phyloP scores from a whole-genome alignment of 129 eudicot species.

The Tagetes erecta region DNA sequence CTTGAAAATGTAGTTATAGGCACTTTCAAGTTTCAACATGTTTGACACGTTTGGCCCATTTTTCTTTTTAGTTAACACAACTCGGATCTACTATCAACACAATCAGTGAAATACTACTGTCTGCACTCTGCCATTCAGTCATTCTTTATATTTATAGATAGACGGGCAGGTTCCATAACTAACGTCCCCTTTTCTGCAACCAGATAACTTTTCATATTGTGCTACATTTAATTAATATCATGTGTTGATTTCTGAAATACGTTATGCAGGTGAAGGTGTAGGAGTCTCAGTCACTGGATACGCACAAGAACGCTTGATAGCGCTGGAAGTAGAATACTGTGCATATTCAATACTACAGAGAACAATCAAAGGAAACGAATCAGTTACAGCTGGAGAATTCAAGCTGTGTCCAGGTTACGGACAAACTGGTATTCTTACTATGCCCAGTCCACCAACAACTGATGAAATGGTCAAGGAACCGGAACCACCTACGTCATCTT shows the following conservation, averaged over 20 bases:
- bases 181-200: background rate
- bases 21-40: no score
- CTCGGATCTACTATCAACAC: no score
- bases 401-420: slow-evolving; percentile 26
- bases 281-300: slow-evolving; percentile 54
- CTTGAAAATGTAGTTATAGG: no score
- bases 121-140: no score
- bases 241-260: background rate
- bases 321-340: slow-evolving; percentile 59
- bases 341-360: slow-evolving; percentile 51
- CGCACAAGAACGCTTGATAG: slow-evolving; percentile 32
- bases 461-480: slow-evolving; percentile 23
- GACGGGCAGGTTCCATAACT: background rate
- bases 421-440: slow-evolving; percentile 42
- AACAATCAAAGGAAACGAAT: slow-evolving; percentile 36
- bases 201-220: background rate
- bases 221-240: background rate
- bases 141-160: no score
- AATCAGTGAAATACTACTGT: no score
- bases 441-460: background rate
- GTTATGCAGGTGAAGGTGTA: slow-evolving; percentile 69
- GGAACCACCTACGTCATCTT: background rate
- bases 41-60: no score
- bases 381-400: slow-evolving; percentile 29
- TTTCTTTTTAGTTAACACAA: no score